Evolutionary conservation across 306 rosid species (phyloP).

Genomic region (Pyrus communis): DNA sequence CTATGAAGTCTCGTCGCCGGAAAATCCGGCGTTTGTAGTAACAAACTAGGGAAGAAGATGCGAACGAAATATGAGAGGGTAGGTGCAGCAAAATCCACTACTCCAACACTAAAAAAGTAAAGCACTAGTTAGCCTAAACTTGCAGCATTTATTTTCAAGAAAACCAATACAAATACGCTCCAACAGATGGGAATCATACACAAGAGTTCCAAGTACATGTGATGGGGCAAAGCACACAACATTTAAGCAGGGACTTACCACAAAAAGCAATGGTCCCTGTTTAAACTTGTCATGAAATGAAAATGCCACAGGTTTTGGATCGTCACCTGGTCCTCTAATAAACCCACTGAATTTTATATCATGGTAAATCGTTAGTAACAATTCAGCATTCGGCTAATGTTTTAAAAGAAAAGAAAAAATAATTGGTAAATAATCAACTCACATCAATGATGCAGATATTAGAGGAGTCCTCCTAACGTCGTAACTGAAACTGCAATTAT

Average conservation of each 20-base stretch:
- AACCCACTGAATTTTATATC: constrained; percentile 64
- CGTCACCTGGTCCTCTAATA: constrained; percentile 92
- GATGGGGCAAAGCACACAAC: too few species aligned
- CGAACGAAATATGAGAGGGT: constrained; percentile 78
- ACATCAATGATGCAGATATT: constrained; percentile 73
- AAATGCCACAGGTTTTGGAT: constrained; percentile 69
- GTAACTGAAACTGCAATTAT: constrained; percentile 46
- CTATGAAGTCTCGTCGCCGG: background rate
- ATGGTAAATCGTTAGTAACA: constrained; percentile 1
- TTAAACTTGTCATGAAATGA: constrained; percentile 79
- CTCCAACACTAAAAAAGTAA: constrained; percentile 78
- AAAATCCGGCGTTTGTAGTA: background rate
- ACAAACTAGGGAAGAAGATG: constrained; percentile 44
- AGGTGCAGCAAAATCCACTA: constrained; percentile 92
- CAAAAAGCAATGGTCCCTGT: constrained; percentile 91
- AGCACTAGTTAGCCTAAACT: background rate
- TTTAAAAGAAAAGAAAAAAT: background rate
- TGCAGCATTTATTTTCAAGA: background rate
- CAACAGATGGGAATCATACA: background rate
- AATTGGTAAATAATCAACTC: constrained; percentile 27
- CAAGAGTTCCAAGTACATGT: too few species aligned
- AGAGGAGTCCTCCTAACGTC: constrained; percentile 67
- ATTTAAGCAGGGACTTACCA: constrained; percentile 43
- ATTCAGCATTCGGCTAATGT: constrained; percentile 7
- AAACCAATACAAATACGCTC: too few species aligned